These are phyloP conservation scores for Phytophthora hybrid DNA, from an alignment of 352 stramenopile genomes.

Conservation along the genomic window DNA sequence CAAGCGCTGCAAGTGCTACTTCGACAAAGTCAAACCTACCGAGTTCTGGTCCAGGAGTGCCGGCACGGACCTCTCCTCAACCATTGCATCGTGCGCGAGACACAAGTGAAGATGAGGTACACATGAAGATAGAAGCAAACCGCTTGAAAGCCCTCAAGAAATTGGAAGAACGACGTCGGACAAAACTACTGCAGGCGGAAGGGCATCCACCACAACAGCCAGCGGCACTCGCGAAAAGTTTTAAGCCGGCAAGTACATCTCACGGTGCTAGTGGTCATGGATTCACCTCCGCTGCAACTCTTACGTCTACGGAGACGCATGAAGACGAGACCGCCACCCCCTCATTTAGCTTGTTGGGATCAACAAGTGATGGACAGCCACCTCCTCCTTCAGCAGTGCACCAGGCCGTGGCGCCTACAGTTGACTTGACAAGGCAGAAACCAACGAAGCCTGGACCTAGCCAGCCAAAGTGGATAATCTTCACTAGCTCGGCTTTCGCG, in stretches of 20 bases:
- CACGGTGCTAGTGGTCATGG: neutral
- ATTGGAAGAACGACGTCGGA: slow-evolving; percentile 51
- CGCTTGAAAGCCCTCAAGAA: slow-evolving; percentile 66
- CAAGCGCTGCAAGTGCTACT: slow-evolving; percentile 5
- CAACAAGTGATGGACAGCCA: neutral
- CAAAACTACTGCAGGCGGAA: slow-evolving; percentile 27
- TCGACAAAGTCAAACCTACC: neutral
- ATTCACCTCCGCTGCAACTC: slow-evolving; percentile 14
- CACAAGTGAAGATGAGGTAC: slow-evolving; percentile 28
- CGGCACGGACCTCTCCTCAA: neutral
- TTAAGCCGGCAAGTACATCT: neutral
- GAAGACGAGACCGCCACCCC: slow-evolving; percentile 12
- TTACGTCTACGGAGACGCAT: slow-evolving; percentile 7
- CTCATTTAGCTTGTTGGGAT: slow-evolving; percentile 30
- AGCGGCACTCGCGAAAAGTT: neutral
- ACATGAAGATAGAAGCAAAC: slow-evolving; percentile 77
- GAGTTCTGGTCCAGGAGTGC: neutral
- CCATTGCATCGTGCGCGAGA: neutral
- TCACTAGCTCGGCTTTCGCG: slow-evolving; percentile 45
- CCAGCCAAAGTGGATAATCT: slow-evolving; percentile 33
- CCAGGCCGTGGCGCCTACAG: slow-evolving; percentile 5
- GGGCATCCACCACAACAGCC: slow-evolving; percentile 2
- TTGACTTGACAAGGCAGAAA: slow-evolving; percentile 28
- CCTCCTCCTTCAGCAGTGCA: neutral
- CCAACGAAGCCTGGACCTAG: slow-evolving; percentile 3